A percentile compares a stretch with the other conserved stretches of the same genome.
phyloP scores from a whole-genome alignment of 768 basidiomycete species.

The Hypholoma fasciculare region DNA sequence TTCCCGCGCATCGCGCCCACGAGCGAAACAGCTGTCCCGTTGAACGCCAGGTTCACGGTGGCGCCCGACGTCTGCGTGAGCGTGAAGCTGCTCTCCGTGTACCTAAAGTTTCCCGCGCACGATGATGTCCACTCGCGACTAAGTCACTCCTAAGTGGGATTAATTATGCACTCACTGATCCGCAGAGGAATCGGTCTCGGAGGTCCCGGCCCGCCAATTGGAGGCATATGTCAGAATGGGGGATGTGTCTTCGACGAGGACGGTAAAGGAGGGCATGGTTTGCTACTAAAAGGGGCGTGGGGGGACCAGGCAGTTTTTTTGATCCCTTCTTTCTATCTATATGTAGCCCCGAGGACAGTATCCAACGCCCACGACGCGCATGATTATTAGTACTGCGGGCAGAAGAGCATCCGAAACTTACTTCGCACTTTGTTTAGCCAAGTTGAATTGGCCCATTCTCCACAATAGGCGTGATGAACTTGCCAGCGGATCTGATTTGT shows the following conservation, averaged over 20 bases:
- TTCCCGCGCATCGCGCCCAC: constrained; percentile 18
- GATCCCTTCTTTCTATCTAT: no score
- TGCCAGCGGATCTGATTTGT: no score
- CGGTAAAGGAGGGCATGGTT: neutral
- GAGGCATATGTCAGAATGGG: neutral
- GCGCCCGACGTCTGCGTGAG: constrained; percentile 26
- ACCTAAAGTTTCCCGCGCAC: no score
- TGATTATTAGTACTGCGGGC: neutral
- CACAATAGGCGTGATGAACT: no score
- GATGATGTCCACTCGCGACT: no score
- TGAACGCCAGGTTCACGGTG: constrained; percentile 28
- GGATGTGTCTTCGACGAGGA: neutral
- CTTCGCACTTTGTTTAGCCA: no score
- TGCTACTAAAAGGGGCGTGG: no score
- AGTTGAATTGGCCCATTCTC: no score
- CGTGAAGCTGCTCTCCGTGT: no score
- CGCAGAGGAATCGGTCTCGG: neutral
- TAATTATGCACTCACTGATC: neutral
- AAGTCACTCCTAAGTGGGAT: neutral
- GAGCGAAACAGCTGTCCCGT: constrained; percentile 27
- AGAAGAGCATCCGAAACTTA: no score
- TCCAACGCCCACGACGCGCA: neutral
- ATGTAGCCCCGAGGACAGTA: no score
- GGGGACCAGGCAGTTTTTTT: neutral
- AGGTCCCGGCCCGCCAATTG: neutral